phyloP scores from a whole-genome alignment of 345 rosid genomes.

The Psidium friedrichsthalianum region DNA sequence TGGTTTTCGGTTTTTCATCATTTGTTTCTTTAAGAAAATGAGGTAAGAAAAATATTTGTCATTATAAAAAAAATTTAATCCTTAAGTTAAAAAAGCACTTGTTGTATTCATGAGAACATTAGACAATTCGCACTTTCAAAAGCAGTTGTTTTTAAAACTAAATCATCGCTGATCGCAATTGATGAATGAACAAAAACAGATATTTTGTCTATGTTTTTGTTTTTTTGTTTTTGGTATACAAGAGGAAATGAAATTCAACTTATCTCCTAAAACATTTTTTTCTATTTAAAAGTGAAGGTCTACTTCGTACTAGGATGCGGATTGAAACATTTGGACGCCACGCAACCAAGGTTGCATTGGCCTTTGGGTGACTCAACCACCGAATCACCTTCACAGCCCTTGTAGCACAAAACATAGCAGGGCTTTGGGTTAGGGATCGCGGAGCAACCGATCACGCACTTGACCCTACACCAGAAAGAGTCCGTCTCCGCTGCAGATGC shows the following conservation, averaged over 20 bases:
- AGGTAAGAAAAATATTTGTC: too few species aligned
- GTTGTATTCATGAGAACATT: neutral
- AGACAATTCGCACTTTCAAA: neutral
- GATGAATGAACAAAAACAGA: neutral
- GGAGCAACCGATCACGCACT: neutral
- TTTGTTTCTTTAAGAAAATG: too few species aligned
- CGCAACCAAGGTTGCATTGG: neutral
- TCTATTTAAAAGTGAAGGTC: neutral
- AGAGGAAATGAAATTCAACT: neutral
- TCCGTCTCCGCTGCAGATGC: neutral
- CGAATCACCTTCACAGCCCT: neutral
- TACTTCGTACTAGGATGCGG: neutral
- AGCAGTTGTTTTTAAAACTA: neutral
- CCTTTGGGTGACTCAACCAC: neutral
- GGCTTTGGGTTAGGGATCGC: neutral
- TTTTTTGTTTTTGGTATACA: neutral
- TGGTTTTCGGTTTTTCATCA: too few species aligned
- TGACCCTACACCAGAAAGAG: neutral
- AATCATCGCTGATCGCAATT: neutral
- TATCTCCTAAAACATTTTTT: neutral
- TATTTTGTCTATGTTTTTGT: too few species aligned
- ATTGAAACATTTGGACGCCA: neutral
- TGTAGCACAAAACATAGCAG: neutral
- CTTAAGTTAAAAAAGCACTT: neutral
- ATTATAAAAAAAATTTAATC: too few species aligned